Conservation (phyloP, 2,329 filamentous ascomycete genomes). For the Pyricularia sp. region DNA sequence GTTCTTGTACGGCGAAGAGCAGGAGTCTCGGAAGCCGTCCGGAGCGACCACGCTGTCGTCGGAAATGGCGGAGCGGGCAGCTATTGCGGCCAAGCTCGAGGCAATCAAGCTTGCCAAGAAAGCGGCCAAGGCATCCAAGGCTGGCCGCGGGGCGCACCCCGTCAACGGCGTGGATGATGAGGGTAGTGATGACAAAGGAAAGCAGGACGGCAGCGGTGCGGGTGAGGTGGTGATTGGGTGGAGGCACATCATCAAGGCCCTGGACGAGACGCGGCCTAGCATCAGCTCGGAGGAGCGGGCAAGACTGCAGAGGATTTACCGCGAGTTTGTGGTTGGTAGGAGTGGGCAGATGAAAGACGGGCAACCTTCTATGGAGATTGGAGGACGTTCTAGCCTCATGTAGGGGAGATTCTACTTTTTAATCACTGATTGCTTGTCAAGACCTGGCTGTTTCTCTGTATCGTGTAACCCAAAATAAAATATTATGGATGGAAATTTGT, state of each 20-base stretch:
- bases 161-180: constrained; percentile 15
- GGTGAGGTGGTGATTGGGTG: constrained; percentile 70
- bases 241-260: constrained; percentile 67
- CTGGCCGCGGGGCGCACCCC: constrained; percentile 7
- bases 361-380: constrained; percentile 82
- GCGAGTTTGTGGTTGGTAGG: constrained; percentile 81
- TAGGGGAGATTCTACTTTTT: constrained; percentile 20
- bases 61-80: constrained; percentile 60
- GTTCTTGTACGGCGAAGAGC: constrained; percentile 64
- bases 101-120: constrained; percentile 41
- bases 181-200: constrained; percentile 3
- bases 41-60: constrained; percentile 33
- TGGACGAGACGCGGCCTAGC: constrained; percentile 66
- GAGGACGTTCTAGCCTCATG: constrained; percentile 88
- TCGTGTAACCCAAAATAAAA: neutral
- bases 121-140: constrained; percentile 33
- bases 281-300: constrained; percentile 67
- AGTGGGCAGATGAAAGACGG: constrained; percentile 94
- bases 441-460: neutral
- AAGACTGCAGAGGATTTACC: constrained; percentile 69
- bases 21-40: constrained; percentile 29
- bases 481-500: neutral
- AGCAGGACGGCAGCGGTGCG: constrained; percentile 11
- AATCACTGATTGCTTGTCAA: neutral
- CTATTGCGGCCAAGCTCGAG: constrained; percentile 69